Percentiles rank a stretch among this genome's conserved stretches.
Conservation (phyloP, 352 stramenopile genomes). For the Lagenidium giganteum region DNA sequence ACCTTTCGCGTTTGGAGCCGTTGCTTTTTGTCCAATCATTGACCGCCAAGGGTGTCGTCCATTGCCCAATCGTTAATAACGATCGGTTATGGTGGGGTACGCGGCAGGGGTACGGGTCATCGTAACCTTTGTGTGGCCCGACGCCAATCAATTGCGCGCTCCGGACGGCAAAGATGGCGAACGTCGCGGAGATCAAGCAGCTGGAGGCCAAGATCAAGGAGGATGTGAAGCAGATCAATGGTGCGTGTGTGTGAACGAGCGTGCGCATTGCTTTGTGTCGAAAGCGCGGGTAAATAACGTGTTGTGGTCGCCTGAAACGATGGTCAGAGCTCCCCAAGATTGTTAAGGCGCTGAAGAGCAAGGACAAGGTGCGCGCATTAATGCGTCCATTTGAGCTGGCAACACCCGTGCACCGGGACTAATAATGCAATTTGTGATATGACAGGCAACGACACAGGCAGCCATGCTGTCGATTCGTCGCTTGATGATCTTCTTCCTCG, state of each 20-base stretch:
- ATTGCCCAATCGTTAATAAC: no score
- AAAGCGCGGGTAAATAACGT: not conserved
- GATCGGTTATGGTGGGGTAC: no score
- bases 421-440: not conserved
- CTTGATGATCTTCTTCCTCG: conserved; percentile 61
- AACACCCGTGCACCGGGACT: no score
- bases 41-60: no score
- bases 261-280: no score
- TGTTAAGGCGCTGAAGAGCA: conserved; percentile 40
- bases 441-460: conserved; percentile 32
- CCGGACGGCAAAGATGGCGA: conserved; percentile 42
- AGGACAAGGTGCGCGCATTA: conserved; percentile 27
- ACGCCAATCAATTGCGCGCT: no score
- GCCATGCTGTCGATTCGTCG: conserved; percentile 68
- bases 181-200: conserved; percentile 55
- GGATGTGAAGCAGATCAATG: conserved; percentile 68
- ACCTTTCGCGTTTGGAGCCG: no score
- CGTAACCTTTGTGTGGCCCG: no score
- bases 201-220: conserved; percentile 73
- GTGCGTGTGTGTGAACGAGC: no score
- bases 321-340: conserved; percentile 47
- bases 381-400: no score
- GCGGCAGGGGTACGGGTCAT: no score
- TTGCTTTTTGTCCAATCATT: no score
- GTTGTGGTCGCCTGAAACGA: not conserved